A percentile compares a stretch with the other conserved stretches of the same genome.
phyloP scores from a whole-genome alignment of 768 basidiomycete genomes.

The Trametes elegans region DNA sequence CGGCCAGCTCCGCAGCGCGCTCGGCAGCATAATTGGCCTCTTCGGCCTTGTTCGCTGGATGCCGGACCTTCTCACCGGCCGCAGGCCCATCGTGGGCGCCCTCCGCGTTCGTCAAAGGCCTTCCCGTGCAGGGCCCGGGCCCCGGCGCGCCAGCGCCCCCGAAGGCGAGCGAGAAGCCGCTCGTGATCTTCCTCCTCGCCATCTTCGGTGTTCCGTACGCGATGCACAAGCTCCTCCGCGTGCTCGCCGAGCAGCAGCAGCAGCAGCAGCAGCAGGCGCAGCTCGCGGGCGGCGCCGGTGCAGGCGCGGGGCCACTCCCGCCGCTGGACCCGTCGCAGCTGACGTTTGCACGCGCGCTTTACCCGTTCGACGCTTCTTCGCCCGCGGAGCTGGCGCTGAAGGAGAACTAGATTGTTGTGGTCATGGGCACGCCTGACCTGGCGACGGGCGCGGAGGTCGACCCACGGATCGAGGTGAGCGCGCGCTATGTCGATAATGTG shows the following conservation, averaged over 20 bases:
- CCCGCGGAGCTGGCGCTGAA: conserved; percentile 78
- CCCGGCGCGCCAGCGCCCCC: conserved; percentile 39
- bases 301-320: conserved; percentile 42
- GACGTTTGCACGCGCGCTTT: conserved; percentile 80
- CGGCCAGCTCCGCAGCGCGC: conserved; percentile 83
- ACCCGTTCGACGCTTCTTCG: conserved; percentile 71
- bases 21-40: conserved; percentile 90
- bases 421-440: conserved; percentile 78
- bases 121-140: conserved; percentile 47
- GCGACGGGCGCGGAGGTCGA: conserved; percentile 66
- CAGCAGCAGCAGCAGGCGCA: conserved; percentile 42
- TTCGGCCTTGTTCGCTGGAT: conserved; percentile 91
- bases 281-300: conserved; percentile 36
- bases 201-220: conserved; percentile 91
- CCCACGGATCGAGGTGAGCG: conserved; percentile 51
- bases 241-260: conserved; percentile 70
- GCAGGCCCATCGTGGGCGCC: conserved; percentile 35
- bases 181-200: conserved; percentile 91
- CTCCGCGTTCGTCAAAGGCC: conserved; percentile 67
- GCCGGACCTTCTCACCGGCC: conserved; percentile 56
- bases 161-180: conserved; percentile 84
- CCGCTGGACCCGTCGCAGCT: conserved; percentile 78
- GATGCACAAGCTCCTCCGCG: conserved; percentile 85
- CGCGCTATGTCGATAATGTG: background rate
- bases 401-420: conserved; percentile 91